Evolutionary conservation across 768 basidiomycete species (phyloP), one percentile per base, ranked within the genome.

Genomic region (Suillus brevipes): DNA sequence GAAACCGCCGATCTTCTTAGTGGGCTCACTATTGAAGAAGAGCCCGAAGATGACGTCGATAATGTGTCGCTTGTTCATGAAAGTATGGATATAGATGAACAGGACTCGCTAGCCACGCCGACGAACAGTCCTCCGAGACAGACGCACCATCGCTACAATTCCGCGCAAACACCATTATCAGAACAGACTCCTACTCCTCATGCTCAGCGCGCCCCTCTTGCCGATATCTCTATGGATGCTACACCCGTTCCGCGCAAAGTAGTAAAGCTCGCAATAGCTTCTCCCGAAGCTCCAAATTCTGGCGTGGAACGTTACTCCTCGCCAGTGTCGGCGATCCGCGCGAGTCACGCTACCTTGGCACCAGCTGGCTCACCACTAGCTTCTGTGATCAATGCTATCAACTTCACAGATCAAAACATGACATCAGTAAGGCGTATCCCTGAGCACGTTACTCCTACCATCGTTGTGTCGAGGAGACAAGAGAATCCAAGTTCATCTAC

Each of bases 371-470:
- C 73, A 10, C 75, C 76, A 6, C 67, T 77, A 14, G 69, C 74
- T 23, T 69, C 72, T 55, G 69, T 75, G n/a, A 71, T 74, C 63
- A 77, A 73, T 67, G 70, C 73, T 0, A 73, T 73, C 49, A 75
- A 76, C 60, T 58, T 72, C 47, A 59, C 71, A 20, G 62, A 55
- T 47, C 31, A 47, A 36, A 16, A 34, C 18, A 25, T 28, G 25
- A 9, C 37, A 40, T 58, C 57, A 1, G 25, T 45, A 14, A 59
- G 63, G 55, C 10, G 16, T 40, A 59, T 28, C 31, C 25, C 25
- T 28, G 43, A 52, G 23, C 18, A 14, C 10, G n/a, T 9, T 36
- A 25, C 42, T 14, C 28, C 60, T 42, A 43, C 49, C 1, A 55
- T 65, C 2, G 47, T 53, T 43, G 61, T 64, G 23, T 59, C 68